Evolutionary conservation across 768 basidiomycete species (phyloP).

Genomic region (Lepiota brunneoincarnata): DNA sequence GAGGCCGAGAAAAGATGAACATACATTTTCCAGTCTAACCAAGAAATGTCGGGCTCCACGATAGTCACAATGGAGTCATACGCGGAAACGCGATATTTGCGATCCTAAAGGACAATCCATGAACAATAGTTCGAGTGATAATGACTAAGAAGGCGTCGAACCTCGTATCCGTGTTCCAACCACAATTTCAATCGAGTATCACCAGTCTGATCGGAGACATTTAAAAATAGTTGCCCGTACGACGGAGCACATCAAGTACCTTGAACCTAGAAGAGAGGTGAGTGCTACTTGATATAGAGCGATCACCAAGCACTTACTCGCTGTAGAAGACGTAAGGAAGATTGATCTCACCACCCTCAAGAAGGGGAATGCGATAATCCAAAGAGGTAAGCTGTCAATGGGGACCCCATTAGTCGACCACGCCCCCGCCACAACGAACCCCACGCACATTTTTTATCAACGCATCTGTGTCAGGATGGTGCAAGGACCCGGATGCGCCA

Average conservation of each 20-base stretch:
- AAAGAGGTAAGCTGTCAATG: conserved; percentile 52
- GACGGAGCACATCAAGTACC: conserved; percentile 32
- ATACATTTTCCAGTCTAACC: conserved; percentile 80
- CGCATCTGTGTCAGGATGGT: conserved; percentile 56
- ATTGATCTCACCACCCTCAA: conserved; percentile 56
- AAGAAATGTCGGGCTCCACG: conserved; percentile 75
- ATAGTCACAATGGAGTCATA: conserved; percentile 77
- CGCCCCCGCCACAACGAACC: neutral
- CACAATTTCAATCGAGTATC: conserved; percentile 72
- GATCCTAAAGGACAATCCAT: conserved; percentile 35
- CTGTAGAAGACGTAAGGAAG: conserved; percentile 76
- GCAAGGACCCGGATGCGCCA: conserved; percentile 64
- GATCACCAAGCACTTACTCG: conserved; percentile 54
- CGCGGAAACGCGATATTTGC: conserved; percentile 59
- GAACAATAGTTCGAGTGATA: neutral
- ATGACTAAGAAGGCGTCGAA: conserved; percentile 26
- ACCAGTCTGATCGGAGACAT: conserved; percentile 50
- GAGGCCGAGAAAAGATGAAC: conserved; percentile 23
- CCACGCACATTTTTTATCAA: conserved; percentile 67
- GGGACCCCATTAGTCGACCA: conserved; percentile 1
- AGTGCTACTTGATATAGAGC: conserved; percentile 10
- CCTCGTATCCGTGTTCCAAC: conserved; percentile 69
- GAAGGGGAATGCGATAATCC: conserved; percentile 49
- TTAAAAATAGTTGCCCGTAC: conserved; percentile 1
- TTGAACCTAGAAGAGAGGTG: conserved; percentile 48